phyloP scores from a whole-genome alignment of 345 rosid species.

The Sisymbrium altissimum region DNA sequence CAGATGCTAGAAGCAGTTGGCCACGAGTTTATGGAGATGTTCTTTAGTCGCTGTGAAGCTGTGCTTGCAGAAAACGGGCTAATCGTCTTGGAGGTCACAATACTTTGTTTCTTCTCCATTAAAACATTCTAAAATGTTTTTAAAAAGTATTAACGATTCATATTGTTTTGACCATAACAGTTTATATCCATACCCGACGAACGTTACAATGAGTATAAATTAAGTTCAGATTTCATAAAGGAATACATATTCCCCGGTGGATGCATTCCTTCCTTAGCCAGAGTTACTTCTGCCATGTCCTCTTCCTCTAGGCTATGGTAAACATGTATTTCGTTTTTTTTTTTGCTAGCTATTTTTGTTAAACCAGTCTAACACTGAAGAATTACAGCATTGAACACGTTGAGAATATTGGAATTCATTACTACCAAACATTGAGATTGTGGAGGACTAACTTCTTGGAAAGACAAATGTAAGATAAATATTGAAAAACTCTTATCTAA shows the following conservation, averaged over 20 bases:
- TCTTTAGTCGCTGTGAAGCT: constrained; percentile 62
- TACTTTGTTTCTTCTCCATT: too few species aligned
- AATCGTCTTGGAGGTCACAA: constrained; percentile 61
- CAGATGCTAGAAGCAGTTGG: constrained; percentile 90
- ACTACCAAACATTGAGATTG: constrained; percentile 64
- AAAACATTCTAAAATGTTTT: too few species aligned
- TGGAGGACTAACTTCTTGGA: constrained; percentile 84
- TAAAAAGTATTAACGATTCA: too few species aligned
- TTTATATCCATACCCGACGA: too few species aligned
- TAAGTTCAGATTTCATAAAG: too few species aligned
- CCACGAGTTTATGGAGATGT: constrained; percentile 74
- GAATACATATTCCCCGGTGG: too few species aligned
- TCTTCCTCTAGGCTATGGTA: too few species aligned
- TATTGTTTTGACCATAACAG: too few species aligned
- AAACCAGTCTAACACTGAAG: not conserved
- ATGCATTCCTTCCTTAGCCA: too few species aligned
- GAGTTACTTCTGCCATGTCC: too few species aligned
- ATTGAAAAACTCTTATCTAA: not conserved
- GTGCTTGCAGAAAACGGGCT: constrained; percentile 66
- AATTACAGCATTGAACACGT: constrained; percentile 70
- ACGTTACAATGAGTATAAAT: too few species aligned
- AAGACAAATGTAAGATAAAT: constrained; percentile 48
- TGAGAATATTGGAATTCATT: constrained; percentile 84
- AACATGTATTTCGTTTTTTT: not conserved
- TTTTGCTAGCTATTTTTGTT: not conserved